These are phyloP conservation scores for Oidiodendron maius DNA, from an alignment of 495 filamentous ascomycete genomes.

Conservation along the genomic window DNA sequence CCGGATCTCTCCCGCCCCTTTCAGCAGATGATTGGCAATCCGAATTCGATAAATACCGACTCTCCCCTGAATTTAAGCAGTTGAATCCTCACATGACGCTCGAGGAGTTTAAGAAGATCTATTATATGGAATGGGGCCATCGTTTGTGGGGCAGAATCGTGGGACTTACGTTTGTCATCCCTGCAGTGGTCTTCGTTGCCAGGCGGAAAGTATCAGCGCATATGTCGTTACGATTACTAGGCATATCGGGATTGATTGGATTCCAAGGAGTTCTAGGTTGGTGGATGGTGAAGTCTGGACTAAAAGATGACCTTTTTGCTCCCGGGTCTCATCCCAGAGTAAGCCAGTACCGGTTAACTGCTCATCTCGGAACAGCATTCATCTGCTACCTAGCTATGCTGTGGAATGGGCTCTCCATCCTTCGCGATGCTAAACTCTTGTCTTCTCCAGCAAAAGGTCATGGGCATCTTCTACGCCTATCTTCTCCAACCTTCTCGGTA, in stretches of 20 bases:
- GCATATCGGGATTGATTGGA: conserved; percentile 83
- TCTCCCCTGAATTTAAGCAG: conserved; percentile 84
- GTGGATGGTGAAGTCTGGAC: conserved; percentile 98
- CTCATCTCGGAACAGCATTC: conserved; percentile 87
- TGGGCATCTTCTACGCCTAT: conserved; percentile 50
- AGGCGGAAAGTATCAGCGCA: conserved; percentile 69
- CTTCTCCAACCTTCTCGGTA: conserved; percentile 55
- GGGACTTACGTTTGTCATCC: conserved; percentile 81
- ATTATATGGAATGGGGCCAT: conserved; percentile 99
- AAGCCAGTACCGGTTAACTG: conserved; percentile 85
- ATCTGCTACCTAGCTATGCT: conserved; percentile 90
- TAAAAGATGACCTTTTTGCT: conserved; percentile 91
- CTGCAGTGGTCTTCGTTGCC: conserved; percentile 81
- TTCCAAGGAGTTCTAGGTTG: conserved; percentile 95
- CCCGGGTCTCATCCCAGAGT: conserved; percentile 87
- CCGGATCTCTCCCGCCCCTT: conserved; percentile 83
- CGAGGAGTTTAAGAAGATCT: conserved; percentile 93
- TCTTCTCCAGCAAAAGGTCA: conserved; percentile 51
- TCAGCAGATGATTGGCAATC: conserved; percentile 73
- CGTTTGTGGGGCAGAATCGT: conserved; percentile 92
- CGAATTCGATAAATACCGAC: conserved; percentile 86
- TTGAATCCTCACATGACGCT: conserved; percentile 89
- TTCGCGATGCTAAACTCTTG: conserved; percentile 67
- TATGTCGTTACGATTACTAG: conserved; percentile 71
- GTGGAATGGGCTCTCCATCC: conserved; percentile 79